A percentile compares a stretch with the other conserved stretches of the same genome.
These are phyloP conservation scores for Syzygium oleosum DNA, from an alignment of 345 rosid genomes.

Conservation along the genomic window DNA sequence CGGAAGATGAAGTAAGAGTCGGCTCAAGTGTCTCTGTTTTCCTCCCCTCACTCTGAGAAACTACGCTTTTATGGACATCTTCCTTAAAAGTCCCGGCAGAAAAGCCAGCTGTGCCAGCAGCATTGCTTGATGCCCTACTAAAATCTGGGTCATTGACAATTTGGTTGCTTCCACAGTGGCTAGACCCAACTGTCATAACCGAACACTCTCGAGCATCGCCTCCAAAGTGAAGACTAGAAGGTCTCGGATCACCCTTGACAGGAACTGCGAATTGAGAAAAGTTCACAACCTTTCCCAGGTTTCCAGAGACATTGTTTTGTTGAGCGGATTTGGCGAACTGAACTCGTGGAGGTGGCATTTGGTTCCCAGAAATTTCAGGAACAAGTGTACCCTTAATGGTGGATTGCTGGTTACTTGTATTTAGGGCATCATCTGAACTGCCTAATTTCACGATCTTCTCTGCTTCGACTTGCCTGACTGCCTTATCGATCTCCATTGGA, in stretches of 20 bases:
- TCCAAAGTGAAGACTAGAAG: neutral
- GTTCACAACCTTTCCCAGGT: conserved; percentile 14
- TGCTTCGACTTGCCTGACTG: conserved; percentile 11
- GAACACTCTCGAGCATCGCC: conserved; percentile 30
- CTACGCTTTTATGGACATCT: conserved; percentile 6
- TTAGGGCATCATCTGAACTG: neutral
- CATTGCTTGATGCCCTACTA: conserved; percentile 33
- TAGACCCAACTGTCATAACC: conserved; percentile 51
- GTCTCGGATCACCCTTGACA: conserved; percentile 3
- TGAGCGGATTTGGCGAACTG: conserved; percentile 14
- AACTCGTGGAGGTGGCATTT: conserved; percentile 40
- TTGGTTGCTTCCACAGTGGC: conserved; percentile 54
- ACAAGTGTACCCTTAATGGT: conserved; percentile 6
- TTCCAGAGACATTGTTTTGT: conserved; percentile 11
- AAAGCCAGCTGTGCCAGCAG: conserved; percentile 17
- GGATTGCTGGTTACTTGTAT: conserved; percentile 6
- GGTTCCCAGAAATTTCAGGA: conserved; percentile 7
- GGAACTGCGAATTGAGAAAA: conserved; percentile 9
- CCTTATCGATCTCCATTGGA: conserved; percentile 14
- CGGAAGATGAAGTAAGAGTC: conserved; percentile 47
- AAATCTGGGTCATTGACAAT: conserved; percentile 22
- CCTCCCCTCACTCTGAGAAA: conserved; percentile 16
- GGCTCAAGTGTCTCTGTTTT: conserved; percentile 32
- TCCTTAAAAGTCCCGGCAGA: conserved; percentile 16
- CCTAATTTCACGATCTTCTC: conserved; percentile 12